A percentile compares a stretch with the other conserved stretches of the same genome.
These are phyloP conservation scores for Hyparrhenia diplandra DNA, from an alignment of 176 grass and related monocot genomes.

Conservation along the genomic window DNA sequence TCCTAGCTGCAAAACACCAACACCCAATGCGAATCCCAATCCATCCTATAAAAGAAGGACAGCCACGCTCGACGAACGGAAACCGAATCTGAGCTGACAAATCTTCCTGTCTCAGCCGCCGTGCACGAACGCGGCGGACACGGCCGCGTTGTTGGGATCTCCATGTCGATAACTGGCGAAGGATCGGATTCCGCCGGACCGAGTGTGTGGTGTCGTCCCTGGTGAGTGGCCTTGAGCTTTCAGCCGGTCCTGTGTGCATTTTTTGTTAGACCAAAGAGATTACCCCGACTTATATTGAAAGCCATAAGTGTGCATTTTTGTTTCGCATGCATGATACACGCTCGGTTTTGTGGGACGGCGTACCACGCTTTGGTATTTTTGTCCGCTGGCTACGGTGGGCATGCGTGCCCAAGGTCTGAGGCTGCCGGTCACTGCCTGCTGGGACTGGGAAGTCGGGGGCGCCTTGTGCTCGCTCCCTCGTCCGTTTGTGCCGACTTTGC, in stretches of 20 bases:
- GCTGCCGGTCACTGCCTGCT: too few species aligned
- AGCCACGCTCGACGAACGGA: neutral
- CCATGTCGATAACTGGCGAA: neutral
- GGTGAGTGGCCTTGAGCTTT: neutral
- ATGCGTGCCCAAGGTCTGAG: too few species aligned
- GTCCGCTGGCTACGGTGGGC: neutral
- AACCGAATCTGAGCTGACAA: neutral
- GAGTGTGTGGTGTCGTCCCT: neutral
- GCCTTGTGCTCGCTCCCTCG: neutral
- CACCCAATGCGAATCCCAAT: neutral
- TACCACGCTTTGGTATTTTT: neutral
- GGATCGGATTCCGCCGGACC: neutral
- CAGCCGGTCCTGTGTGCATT: neutral
- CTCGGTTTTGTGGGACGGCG: neutral
- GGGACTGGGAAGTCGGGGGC: neutral
- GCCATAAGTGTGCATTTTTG: too few species aligned
- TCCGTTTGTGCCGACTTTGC: neutral
- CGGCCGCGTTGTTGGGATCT: neutral
- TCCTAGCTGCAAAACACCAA: neutral
- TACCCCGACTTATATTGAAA: too few species aligned
- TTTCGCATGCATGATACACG: slow-evolving; percentile 18
- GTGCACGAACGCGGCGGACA: neutral
- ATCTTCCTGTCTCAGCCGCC: neutral
- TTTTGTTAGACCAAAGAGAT: too few species aligned
- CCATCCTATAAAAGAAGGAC: neutral